Evolutionary conservation across 371 early-diverging fungal species (phyloP), one percentile per base, ranked within the genome.

Genomic region (Apophysomyces ossiformis): DNA sequence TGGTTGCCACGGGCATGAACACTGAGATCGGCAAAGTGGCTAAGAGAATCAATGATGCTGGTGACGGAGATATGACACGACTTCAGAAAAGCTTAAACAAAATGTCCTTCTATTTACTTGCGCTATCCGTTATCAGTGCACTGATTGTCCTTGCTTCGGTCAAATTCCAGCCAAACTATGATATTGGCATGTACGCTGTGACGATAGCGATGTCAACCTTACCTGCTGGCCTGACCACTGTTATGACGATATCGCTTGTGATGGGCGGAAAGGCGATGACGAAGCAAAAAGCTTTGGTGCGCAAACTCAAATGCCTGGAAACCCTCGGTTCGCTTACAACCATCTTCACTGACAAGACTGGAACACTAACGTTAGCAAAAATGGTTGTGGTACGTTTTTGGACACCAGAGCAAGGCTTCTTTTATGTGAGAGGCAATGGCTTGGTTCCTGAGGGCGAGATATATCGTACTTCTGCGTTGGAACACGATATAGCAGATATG

Each of bases 21-120:
- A 95, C 96, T 5, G 95, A 95, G 71, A 93, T 96, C 38, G 97
- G 97, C 45, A 88, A 90, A 68, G 95, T 97, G 18, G 92, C 93
- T 21, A 87, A 87, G 37, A 92, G 92, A 61, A 84, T 97, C 32
- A 87, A 90, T 59, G 87, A 89, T 50, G 78, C 85, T 12, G 83
- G 83, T 35, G 79, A 83, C 57, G 67, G 68, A 59, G 84, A 85
- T 47, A 86, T 84, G 58, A 95, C 95, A 7, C 86, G 89, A 7
- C 85, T 97, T 44, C 94, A 96, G 71, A 85, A 79, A 68, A 88
- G 89, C 54, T 73, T 96, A 46, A 87, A 87, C 69, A 84, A 73
- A 41, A 87, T 96, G 85, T 90, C 87, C 71, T 71, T 85, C 64
- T 81, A 93, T 11, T 89, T 95, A 16, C 73, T 72, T 21, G 61